Conservation (phyloP, 495 filamentous ascomycete species). For the Penicillium chermesinum region DNA sequence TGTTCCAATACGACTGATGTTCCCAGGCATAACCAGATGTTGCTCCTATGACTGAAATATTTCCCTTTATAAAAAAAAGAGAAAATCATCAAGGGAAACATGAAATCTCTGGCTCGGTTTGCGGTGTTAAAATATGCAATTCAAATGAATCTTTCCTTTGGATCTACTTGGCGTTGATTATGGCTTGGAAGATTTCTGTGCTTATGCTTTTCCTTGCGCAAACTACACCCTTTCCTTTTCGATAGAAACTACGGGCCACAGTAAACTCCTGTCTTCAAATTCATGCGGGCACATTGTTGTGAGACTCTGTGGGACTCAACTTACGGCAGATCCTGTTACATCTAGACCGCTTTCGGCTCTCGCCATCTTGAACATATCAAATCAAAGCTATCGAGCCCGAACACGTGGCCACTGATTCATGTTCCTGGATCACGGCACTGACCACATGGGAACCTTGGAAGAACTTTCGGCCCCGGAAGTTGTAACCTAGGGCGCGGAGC, state of each 20-base stretch:
- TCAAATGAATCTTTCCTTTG: conserved; percentile 21
- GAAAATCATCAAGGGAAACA: background rate
- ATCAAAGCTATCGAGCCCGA: background rate
- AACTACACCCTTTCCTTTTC: conserved; percentile 1
- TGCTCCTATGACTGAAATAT: no score
- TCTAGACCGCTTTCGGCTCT: conserved; percentile 4
- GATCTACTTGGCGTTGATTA: conserved; percentile 15
- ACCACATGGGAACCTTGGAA: no score
- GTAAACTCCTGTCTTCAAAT: conserved; percentile 1
- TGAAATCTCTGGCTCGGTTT: conserved; percentile 4
- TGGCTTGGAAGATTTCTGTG: conserved; percentile 1
- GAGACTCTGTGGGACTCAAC: conserved; percentile 1
- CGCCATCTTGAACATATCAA: conserved; percentile 5
- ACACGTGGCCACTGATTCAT: conserved; percentile 7
- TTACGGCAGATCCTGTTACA: background rate
- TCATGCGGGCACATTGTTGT: background rate
- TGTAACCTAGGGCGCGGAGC: no score
- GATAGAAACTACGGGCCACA: background rate
- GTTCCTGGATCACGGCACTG: conserved; percentile 8
- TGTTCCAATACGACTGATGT: conserved; percentile 80
- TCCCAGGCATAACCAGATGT: background rate
- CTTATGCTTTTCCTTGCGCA: background rate
- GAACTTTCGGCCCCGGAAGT: no score
- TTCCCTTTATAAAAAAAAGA: no score
- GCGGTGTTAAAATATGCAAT: conserved; percentile 4